These are phyloP conservation scores for Metrosideros polymorpha DNA, from an alignment of 441 rosid genomes.

Conservation along the genomic window DNA sequence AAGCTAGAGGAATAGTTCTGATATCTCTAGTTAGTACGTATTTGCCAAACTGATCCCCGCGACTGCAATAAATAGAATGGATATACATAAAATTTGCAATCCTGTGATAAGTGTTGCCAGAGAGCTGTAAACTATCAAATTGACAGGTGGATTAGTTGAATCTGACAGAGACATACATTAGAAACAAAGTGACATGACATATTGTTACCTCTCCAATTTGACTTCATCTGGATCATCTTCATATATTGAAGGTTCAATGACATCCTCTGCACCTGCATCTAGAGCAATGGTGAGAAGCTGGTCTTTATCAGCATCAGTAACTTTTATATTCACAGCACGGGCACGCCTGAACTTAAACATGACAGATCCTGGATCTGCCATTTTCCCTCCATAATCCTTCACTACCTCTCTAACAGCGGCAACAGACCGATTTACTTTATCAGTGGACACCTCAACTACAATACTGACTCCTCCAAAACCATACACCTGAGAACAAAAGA, in stretches of 20 bases:
- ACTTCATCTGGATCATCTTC: conserved; percentile 76
- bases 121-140: neutral
- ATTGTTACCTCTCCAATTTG: conserved; percentile 42
- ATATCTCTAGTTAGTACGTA: neutral
- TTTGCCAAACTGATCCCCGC: neutral
- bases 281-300: conserved; percentile 63
- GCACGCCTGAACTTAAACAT: conserved; percentile 84
- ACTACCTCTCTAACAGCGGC: conserved; percentile 76
- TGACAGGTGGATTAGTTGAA: neutral
- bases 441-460: conserved; percentile 85
- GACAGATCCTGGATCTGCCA: conserved; percentile 94
- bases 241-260: conserved; percentile 64
- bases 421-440: conserved; percentile 80
- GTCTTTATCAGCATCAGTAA: conserved; percentile 69
- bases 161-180: neutral
- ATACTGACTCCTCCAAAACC: conserved; percentile 93
- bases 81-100: neutral
- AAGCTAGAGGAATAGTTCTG: neutral
- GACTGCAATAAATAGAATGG: neutral
- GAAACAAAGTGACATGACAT: neutral
- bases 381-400: conserved; percentile 82
- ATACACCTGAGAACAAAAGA: conserved; percentile 49
- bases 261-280: conserved; percentile 97
- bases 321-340: conserved; percentile 64
- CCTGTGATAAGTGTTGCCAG: neutral